phyloP scores from a whole-genome alignment of 192 early-diverging fungal genomes.

The Backusella luteola region DNA sequence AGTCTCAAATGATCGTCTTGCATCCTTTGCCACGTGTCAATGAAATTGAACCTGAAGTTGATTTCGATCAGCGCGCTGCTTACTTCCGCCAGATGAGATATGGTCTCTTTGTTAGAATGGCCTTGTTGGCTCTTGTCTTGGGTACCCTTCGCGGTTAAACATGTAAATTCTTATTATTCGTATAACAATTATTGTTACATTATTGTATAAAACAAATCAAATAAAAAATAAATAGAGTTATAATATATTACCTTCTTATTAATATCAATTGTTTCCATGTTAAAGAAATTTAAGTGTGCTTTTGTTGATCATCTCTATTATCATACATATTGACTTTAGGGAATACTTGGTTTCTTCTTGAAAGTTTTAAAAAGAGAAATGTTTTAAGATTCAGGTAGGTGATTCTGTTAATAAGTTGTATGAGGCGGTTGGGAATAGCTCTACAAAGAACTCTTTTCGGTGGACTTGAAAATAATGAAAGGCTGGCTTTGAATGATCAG shows the following conservation, averaged over 20 bases:
- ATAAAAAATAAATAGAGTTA: constrained; percentile 6
- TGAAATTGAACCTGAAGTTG: constrained; percentile 97
- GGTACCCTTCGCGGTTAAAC: constrained; percentile 35
- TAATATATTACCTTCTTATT: not conserved
- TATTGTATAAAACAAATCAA: constrained; percentile 10
- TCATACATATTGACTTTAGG: too few relatives aligned
- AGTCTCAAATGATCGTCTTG: constrained; percentile 98
- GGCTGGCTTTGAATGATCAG: not conserved
- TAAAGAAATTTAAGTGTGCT: not conserved
- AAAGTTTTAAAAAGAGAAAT: not conserved
- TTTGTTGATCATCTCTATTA: not conserved
- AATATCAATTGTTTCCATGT: not conserved
- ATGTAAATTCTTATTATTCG: not conserved
- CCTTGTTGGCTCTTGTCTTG: constrained; percentile 84
- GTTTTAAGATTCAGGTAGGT: not conserved
- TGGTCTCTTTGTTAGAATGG: constrained; percentile 98
- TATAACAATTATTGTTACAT: constrained; percentile 5
- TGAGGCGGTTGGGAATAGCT: too few relatives aligned
- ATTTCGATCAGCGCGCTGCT: constrained; percentile 95
- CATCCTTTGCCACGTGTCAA: constrained; percentile 93
- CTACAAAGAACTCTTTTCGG: too few relatives aligned
- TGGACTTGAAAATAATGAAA: not conserved
- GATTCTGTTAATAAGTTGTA: not conserved
- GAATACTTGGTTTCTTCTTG: not conserved
- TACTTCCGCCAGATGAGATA: constrained; percentile 99